Percentiles rank a stretch among this genome's conserved stretches.
Evolutionary conservation across 106 monocot species (phyloP).

Genomic region (Acorus gramineus): DNA sequence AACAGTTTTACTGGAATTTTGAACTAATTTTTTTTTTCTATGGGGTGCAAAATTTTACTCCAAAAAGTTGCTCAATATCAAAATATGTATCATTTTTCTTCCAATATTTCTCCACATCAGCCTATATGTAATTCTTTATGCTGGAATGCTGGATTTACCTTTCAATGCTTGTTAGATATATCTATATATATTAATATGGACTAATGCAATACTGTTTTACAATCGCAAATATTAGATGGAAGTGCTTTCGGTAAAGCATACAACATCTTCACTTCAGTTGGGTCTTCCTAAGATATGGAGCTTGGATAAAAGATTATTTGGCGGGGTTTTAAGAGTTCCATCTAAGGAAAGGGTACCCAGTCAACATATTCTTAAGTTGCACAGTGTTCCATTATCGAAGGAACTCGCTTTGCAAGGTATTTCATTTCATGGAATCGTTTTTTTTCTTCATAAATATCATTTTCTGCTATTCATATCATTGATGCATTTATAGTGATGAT

Average conservation of each 20-base stretch:
- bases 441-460: constrained; percentile 1
- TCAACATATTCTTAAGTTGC: constrained; percentile 6
- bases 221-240: constrained; percentile 11
- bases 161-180: too few relatives aligned
- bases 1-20: too few relatives aligned
- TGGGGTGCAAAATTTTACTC: too few relatives aligned
- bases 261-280: constrained; percentile 9
- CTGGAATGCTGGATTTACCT: too few relatives aligned
- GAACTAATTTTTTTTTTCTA: too few relatives aligned
- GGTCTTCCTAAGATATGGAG: constrained; percentile 9
- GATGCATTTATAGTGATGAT: too few relatives aligned
- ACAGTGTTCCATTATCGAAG: constrained; percentile 18
- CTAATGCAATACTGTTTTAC: too few relatives aligned
- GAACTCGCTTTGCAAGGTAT: constrained; percentile 49
- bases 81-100: too few relatives aligned
- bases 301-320: not conserved
- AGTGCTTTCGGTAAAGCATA: constrained; percentile 13
- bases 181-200: too few relatives aligned
- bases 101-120: too few relatives aligned
- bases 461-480: not conserved
- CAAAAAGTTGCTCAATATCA: too few relatives aligned
- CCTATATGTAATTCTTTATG: too few relatives aligned
- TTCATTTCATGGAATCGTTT: not conserved
- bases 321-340: constrained; percentile 5
- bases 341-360: not conserved